Conservation (phyloP, 805 yeast genomes). For the Wickerhamiella sorbophila region DNA sequence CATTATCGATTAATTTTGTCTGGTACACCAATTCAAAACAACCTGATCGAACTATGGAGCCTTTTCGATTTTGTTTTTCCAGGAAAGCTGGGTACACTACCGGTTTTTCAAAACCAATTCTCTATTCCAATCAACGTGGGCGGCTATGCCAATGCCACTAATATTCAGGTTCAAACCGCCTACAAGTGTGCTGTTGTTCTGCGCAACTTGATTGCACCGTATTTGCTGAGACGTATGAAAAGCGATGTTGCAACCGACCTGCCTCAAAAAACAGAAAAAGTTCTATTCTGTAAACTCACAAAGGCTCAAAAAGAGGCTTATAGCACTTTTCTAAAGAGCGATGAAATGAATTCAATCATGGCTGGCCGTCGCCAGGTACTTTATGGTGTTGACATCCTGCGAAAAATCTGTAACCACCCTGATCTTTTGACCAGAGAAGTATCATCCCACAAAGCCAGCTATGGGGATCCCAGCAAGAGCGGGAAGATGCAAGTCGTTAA, state of each 20-base stretch:
- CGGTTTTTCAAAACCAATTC: constrained; percentile 86
- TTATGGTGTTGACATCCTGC: constrained; percentile 75
- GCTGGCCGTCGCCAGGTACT: constrained; percentile 69
- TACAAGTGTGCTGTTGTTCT: constrained; percentile 89
- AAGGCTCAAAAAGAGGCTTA: constrained; percentile 60
- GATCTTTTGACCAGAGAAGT: constrained; percentile 48
- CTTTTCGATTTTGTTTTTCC: constrained; percentile 91
- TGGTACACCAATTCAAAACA: constrained; percentile 95
- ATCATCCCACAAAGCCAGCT: constrained; percentile 22
- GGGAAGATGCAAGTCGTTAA: constrained; percentile 88
- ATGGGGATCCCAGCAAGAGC: constrained; percentile 39
- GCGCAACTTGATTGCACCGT: constrained; percentile 80
- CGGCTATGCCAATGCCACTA: constrained; percentile 96
- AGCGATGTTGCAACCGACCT: constrained; percentile 89
- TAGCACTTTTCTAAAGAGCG: constrained; percentile 57
- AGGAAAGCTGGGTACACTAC: constrained; percentile 85
- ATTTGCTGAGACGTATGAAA: constrained; percentile 71
- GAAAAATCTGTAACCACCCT: constrained; percentile 95
- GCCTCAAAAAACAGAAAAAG: constrained; percentile 90
- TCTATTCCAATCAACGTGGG: constrained; percentile 88
- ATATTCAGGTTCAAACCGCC: constrained; percentile 91
- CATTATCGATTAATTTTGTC: constrained; percentile 77
- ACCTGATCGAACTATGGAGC: constrained; percentile 84
- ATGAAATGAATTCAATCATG: constrained; percentile 56
- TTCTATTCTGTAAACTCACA: constrained; percentile 78